phyloP scores from a whole-genome alignment of 805 yeast genomes.

The Metschnikowia amazonensis region DNA sequence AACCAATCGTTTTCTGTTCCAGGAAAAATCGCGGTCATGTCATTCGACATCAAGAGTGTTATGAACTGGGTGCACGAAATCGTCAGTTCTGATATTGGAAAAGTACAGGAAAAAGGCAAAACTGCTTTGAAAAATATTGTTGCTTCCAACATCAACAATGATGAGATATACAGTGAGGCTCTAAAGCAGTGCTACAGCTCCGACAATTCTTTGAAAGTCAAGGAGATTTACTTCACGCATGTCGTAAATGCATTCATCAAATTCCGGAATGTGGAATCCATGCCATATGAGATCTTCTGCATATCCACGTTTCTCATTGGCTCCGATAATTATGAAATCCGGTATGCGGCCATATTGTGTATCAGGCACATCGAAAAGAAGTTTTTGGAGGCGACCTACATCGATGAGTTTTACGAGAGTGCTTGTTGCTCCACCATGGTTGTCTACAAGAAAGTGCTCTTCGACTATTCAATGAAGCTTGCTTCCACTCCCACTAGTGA shows the following conservation, averaged over 20 bases:
- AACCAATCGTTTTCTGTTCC: conserved; percentile 44
- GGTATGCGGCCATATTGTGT: conserved; percentile 71
- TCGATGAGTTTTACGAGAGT: conserved; percentile 62
- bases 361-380: conserved; percentile 59
- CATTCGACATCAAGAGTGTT: conserved; percentile 67
- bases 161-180: conserved; percentile 53
- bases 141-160: conserved; percentile 51
- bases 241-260: conserved; percentile 56
- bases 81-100: conserved; percentile 54
- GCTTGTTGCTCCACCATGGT: conserved; percentile 73
- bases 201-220: conserved; percentile 45
- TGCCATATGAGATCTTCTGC: conserved; percentile 67
- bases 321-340: conserved; percentile 60
- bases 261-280: conserved; percentile 14
- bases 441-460: conserved; percentile 82
- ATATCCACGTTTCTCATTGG: conserved; percentile 78
- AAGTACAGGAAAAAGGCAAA: conserved; percentile 59
- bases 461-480: conserved; percentile 70
- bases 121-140: conserved; percentile 69
- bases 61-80: conserved; percentile 80
- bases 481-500: conserved; percentile 59
- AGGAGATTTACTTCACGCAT: conserved; percentile 67
- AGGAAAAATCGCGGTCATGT: conserved; percentile 49
- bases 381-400: conserved; percentile 43
- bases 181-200: conserved; percentile 68